Conservation (phyloP, 768 basidiomycete species). For the Suillus cothurnatus region DNA sequence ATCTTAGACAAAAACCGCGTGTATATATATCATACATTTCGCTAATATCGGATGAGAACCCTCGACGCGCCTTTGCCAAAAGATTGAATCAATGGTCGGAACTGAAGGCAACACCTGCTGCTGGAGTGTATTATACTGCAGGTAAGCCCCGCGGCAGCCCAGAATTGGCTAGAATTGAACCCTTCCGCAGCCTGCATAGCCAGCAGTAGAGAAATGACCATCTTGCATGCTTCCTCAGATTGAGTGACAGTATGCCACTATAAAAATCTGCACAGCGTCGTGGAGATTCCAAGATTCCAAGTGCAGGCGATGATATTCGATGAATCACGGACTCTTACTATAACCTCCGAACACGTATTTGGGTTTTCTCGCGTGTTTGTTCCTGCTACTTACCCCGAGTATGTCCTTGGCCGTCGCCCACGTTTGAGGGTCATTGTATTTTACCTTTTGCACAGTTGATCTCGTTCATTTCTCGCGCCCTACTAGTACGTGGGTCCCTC, state of each 20-base stretch:
- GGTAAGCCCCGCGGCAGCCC: conserved; percentile 25
- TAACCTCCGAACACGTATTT: conserved; percentile 48
- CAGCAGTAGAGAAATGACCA: conserved; percentile 36
- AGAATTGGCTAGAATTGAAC: conserved; percentile 11
- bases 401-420: conserved; percentile 10
- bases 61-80: conserved; percentile 36
- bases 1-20: conserved; percentile 30
- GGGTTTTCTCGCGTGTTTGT: conserved; percentile 38
- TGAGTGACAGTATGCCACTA: conserved; percentile 41
- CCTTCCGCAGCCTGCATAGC: conserved; percentile 37
- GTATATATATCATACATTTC: conserved; percentile 35
- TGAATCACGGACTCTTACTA: conserved; percentile 35
- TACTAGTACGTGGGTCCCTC: conserved; percentile 15
- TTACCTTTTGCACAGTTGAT: conserved; percentile 18
- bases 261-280: conserved; percentile 17
- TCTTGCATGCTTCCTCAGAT: conserved; percentile 36
- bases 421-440: background rate
- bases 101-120: conserved; percentile 23
- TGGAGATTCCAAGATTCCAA: conserved; percentile 16
- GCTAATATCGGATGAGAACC: conserved; percentile 46
- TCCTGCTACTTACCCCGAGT: conserved; percentile 31
- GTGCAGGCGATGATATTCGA: conserved; percentile 30
- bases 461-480: conserved; percentile 32
- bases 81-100: conserved; percentile 19
- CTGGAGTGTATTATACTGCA: conserved; percentile 45